phyloP scores from a whole-genome alignment of 371 early-diverging fungal species.

The Catenaria anguillulae region DNA sequence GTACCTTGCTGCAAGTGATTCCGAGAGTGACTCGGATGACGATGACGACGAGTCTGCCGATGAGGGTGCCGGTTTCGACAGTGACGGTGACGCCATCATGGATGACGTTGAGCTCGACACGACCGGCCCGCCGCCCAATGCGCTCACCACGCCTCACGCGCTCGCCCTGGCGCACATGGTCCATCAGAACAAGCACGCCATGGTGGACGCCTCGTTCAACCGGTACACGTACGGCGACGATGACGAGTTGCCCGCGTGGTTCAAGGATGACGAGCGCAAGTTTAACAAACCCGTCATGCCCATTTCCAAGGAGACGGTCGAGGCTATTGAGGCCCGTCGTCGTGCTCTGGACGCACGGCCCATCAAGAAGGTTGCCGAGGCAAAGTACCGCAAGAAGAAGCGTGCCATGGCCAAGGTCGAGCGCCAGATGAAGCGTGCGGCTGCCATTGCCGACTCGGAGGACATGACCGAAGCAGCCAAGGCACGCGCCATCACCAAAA shows the following conservation, averaged over 20 bases:
- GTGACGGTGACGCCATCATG: slow-evolving; percentile 39
- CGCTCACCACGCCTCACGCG: slow-evolving; percentile 63
- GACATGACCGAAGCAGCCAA: slow-evolving; percentile 84
- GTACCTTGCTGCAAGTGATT: slow-evolving; percentile 2
- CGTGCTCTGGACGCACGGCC: slow-evolving; percentile 85
- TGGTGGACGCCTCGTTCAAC: slow-evolving; percentile 79
- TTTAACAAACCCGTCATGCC: slow-evolving; percentile 80
- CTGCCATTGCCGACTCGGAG: slow-evolving; percentile 63
- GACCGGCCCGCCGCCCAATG: slow-evolving; percentile 4
- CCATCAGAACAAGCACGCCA: slow-evolving; percentile 35
- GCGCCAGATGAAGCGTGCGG: slow-evolving; percentile 77
- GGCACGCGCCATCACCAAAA: slow-evolving; percentile 57
- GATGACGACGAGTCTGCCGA: slow-evolving; percentile 46
- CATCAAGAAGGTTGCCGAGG: slow-evolving; percentile 97
- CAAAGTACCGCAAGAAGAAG: slow-evolving; percentile 90
- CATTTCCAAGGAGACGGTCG: slow-evolving; percentile 87
- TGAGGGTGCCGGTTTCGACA: slow-evolving; percentile 25
- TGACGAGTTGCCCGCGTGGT: slow-evolving; percentile 79
- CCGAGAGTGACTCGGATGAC: slow-evolving; percentile 20
- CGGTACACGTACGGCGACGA: slow-evolving; percentile 76
- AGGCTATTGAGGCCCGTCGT: slow-evolving; percentile 58
- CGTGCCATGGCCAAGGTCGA: slow-evolving; percentile 51
- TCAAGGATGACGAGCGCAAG: slow-evolving; percentile 72
- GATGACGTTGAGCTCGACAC: slow-evolving; percentile 46
- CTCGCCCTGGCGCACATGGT: slow-evolving; percentile 76